Conservation (phyloP, 2,329 filamentous ascomycete genomes). For the Ilyonectria mors-panacis region DNA sequence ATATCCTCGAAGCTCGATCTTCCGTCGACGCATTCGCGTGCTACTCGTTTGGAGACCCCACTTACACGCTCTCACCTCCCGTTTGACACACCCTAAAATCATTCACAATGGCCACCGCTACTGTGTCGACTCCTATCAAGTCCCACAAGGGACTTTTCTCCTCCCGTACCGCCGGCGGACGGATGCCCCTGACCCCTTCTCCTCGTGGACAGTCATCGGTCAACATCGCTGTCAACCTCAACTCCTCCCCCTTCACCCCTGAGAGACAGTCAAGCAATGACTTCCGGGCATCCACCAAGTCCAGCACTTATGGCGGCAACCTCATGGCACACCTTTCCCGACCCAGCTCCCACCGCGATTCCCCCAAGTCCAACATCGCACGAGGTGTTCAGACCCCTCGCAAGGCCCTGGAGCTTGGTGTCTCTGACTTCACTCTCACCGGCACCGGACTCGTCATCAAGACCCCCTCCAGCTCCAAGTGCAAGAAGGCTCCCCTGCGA, state of each 20-base stretch:
- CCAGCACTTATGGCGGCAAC: constrained; percentile 86
- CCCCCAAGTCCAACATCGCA: constrained; percentile 97
- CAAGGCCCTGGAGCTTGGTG: constrained; percentile 86
- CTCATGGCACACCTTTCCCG: constrained; percentile 85
- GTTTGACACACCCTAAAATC: constrained; percentile 40
- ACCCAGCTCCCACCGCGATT: constrained; percentile 81
- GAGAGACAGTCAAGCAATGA: constrained; percentile 70
- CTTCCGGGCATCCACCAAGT: constrained; percentile 72
- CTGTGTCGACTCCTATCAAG: constrained; percentile 93
- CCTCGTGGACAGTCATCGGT: constrained; percentile 77
- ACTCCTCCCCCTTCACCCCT: constrained; percentile 85
- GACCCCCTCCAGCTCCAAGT: constrained; percentile 71
- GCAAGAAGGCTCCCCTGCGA: constrained; percentile 68
- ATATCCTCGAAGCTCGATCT: constrained; percentile 57
- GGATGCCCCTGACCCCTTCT: constrained; percentile 94
- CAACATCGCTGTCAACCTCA: constrained; percentile 65
- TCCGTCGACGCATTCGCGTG: constrained; percentile 63
- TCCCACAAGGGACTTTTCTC: constrained; percentile 95
- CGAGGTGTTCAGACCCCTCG: constrained; percentile 81
- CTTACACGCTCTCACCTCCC: constrained; percentile 37
- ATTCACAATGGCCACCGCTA: constrained; percentile 82
- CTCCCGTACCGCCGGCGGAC: constrained; percentile 91
- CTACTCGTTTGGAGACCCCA: constrained; percentile 59
- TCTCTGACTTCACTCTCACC: constrained; percentile 92
- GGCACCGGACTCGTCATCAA: constrained; percentile 79